Percentiles rank a stretch among this genome's conserved stretches.
Conservation (phyloP, 1,284 basidiomycete genomes). For the Lentinula novae-zelandiae region DNA sequence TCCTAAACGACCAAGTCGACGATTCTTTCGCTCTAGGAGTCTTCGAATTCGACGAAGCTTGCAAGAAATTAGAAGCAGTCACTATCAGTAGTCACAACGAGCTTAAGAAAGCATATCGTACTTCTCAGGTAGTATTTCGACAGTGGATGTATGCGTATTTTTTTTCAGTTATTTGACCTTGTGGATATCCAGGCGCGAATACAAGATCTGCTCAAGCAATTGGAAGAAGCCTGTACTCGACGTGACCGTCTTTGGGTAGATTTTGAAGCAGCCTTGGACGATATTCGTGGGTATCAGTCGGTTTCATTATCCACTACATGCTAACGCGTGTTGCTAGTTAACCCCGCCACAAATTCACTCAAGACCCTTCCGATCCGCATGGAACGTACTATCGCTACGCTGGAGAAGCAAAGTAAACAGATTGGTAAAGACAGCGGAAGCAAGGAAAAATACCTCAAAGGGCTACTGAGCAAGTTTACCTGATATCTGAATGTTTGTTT, state of each 20-base stretch:
- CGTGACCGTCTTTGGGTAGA: slow-evolving; percentile 15
- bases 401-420: slow-evolving; percentile 16
- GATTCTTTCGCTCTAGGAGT: slow-evolving; percentile 41
- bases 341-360: slow-evolving; percentile 9
- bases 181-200: slow-evolving; percentile 2
- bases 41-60: slow-evolving; percentile 48
- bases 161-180: neutral
- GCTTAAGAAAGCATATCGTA: slow-evolving; percentile 33
- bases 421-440: slow-evolving; percentile 12
- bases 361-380: slow-evolving; percentile 10
- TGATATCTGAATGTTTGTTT: neutral
- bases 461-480: slow-evolving; percentile 27
- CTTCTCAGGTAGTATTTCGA: slow-evolving; percentile 33
- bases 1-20: slow-evolving; percentile 46
- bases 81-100: slow-evolving; percentile 40
- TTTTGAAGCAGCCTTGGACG: slow-evolving; percentile 10
- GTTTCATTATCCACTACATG: neutral
- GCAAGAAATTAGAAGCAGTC: slow-evolving; percentile 45
- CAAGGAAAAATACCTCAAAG: slow-evolving; percentile 21
- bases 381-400: slow-evolving; percentile 11
- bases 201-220: slow-evolving; percentile 11
- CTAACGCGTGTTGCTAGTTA: slow-evolving; percentile 8
- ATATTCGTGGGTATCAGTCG: slow-evolving; percentile 6
- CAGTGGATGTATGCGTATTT: neutral
- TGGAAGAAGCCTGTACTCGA: slow-evolving; percentile 11